A percentile compares a stretch with the other conserved stretches of the same genome.
phyloP scores from a whole-genome alignment of 345 rosid genomes.

The Isatis tinctoria region DNA sequence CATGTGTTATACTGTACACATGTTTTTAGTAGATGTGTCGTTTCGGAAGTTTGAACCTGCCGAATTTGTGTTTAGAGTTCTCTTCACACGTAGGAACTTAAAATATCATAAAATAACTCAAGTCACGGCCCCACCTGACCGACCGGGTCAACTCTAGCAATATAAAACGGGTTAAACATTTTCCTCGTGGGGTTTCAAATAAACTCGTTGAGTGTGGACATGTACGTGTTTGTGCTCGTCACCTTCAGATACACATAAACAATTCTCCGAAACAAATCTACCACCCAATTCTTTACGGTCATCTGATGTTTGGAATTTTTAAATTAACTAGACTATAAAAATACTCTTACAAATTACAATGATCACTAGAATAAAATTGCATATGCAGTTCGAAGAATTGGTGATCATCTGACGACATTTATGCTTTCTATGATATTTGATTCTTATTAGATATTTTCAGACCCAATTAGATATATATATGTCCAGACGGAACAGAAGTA shows the following conservation, averaged over 20 bases:
- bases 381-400: neutral
- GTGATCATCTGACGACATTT: neutral
- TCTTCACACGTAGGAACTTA: neutral
- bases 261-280: neutral
- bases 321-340: neutral
- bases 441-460: too few relatives aligned
- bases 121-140: neutral
- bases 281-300: neutral
- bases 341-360: too few relatives aligned
- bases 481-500: neutral
- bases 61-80: neutral
- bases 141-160: neutral
- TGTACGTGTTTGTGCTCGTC: neutral
- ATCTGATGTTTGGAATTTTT: neutral
- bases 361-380: neutral
- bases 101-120: neutral
- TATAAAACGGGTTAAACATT: neutral
- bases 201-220: too few relatives aligned
- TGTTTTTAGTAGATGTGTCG: neutral
- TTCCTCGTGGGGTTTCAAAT: slow-evolving; percentile 3
- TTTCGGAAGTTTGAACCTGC: neutral
- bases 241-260: neutral
- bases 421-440: neutral
- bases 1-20: neutral
- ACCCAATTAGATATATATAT: too few relatives aligned